Evolutionary conservation across 2,329 filamentous ascomycete genomes (phyloP).

Genomic region (Colletotrichum viniferum): DNA sequence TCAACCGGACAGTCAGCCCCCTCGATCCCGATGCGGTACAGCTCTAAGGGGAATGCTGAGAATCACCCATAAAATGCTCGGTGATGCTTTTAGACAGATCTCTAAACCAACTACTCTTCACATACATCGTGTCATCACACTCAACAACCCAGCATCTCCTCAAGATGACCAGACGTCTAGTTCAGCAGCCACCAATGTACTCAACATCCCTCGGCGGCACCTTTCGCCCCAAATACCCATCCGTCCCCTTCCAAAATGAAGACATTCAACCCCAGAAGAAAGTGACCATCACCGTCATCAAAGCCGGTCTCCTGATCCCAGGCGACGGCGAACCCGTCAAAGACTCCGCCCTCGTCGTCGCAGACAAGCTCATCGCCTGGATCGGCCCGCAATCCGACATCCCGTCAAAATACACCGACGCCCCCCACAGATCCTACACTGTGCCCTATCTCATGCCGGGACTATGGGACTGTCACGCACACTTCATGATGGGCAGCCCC

Average conservation of each 20-base stretch:
- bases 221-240: slow-evolving; percentile 19
- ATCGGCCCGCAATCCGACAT: slow-evolving; percentile 37
- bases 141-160: not conserved
- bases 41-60: not conserved
- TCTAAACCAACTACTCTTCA: not conserved
- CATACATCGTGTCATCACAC: not conserved
- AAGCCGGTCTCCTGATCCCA: slow-evolving; percentile 48
- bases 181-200: slow-evolving; percentile 24
- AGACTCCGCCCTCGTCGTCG: slow-evolving; percentile 43
- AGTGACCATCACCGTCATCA: slow-evolving; percentile 26
- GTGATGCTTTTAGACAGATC: not conserved
- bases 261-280: slow-evolving; percentile 25
- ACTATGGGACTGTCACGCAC: slow-evolving; percentile 57
- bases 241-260: not conserved
- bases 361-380: slow-evolving; percentile 40
- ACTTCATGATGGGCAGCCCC: slow-evolving; percentile 43
- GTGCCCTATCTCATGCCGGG: slow-evolving; percentile 54
- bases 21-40: not conserved
- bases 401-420: slow-evolving; percentile 31
- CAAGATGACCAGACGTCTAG: slow-evolving; percentile 5
- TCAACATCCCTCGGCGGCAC: slow-evolving; percentile 33
- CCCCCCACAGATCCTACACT: slow-evolving; percentile 30
- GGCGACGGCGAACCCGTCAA: slow-evolving; percentile 45
- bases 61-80: not conserved
- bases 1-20: not conserved